Percentiles rank a stretch among this genome's conserved stretches.
phyloP scores from a whole-genome alignment of 1,139 yeast species.

The Lodderomyces margitis region DNA sequence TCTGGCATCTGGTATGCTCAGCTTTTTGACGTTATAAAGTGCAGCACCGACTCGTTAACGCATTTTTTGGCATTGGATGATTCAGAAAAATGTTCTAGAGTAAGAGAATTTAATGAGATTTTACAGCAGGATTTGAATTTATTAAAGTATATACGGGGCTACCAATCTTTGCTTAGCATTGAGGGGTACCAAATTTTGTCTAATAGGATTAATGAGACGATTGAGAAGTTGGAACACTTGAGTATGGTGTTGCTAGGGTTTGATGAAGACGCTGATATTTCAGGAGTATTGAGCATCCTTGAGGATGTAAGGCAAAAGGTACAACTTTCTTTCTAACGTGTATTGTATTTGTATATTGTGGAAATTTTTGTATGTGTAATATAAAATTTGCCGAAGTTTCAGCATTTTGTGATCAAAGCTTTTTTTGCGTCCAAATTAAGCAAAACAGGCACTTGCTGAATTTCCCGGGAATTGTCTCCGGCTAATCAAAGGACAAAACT shows the following conservation, averaged over 20 bases:
- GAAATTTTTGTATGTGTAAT: neutral
- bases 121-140: slow-evolving; percentile 31
- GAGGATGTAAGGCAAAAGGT: slow-evolving; percentile 3
- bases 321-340: neutral
- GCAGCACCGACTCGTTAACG: slow-evolving; percentile 26
- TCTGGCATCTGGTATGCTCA: slow-evolving; percentile 35
- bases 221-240: slow-evolving; percentile 6
- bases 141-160: slow-evolving; percentile 17
- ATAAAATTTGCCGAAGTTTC: too few species aligned
- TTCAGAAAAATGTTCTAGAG: slow-evolving; percentile 11
- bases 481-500: too few species aligned
- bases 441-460: too few species aligned
- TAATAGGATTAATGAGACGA: neutral
- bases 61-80: slow-evolving; percentile 3
- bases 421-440: too few species aligned
- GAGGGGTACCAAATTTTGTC: slow-evolving; percentile 4
- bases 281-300: neutral
- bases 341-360: neutral
- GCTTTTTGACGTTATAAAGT: slow-evolving; percentile 35
- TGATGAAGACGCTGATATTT: slow-evolving; percentile 3
- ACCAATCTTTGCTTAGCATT: neutral
- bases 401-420: too few species aligned
- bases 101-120: slow-evolving; percentile 30
- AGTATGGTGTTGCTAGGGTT: slow-evolving; percentile 8
- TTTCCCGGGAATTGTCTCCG: too few species aligned